A percentile compares a stretch with the other conserved stretches of the same genome.
phyloP scores from a whole-genome alignment of 768 basidiomycete species.

The Jaapia argillacea region DNA sequence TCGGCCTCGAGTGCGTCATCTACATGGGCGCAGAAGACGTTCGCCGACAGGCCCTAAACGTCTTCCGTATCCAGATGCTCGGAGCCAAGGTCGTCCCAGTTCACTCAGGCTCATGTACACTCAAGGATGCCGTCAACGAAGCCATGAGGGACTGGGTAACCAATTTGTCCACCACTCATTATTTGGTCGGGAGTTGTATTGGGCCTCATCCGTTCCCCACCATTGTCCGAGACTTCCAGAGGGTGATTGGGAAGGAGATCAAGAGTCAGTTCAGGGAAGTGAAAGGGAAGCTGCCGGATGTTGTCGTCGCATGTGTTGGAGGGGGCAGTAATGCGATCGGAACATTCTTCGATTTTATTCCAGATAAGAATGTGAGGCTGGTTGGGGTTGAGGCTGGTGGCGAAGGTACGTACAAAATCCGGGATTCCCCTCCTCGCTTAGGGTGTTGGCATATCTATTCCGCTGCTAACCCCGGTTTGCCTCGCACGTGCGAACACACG shows the following conservation, averaged over 20 bases:
- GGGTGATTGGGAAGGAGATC: constrained; percentile 91
- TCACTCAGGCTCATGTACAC: constrained; percentile 83
- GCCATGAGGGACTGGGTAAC: constrained; percentile 99
- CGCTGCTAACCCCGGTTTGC: too few relatives aligned
- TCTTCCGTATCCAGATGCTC: constrained; percentile 96
- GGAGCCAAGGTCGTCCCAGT: constrained; percentile 95
- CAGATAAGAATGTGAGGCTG: constrained; percentile 74
- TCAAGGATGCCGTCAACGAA: constrained; percentile 98
- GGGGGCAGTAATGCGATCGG: constrained; percentile 98
- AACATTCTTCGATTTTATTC: constrained; percentile 94
- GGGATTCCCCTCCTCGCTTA: too few relatives aligned
- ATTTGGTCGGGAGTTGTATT: constrained; percentile 94
- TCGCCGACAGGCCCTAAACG: constrained; percentile 90
- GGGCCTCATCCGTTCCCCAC: constrained; percentile 99
- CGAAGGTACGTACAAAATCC: constrained; percentile 65
- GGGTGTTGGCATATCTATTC: too few relatives aligned
- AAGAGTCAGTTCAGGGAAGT: constrained; percentile 69
- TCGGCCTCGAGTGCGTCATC: constrained; percentile 89
- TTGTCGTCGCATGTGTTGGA: constrained; percentile 93
- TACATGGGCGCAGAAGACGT: constrained; percentile 99
- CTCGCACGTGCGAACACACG: too few relatives aligned
- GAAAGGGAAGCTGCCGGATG: constrained; percentile 85
- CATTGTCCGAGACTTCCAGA: constrained; percentile 96
- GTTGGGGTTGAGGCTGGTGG: constrained; percentile 97
- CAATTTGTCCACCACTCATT: constrained; percentile 88